Conservation (phyloP, 371 early-diverging fungal genomes). For the Fennellomyces sp. region DNA sequence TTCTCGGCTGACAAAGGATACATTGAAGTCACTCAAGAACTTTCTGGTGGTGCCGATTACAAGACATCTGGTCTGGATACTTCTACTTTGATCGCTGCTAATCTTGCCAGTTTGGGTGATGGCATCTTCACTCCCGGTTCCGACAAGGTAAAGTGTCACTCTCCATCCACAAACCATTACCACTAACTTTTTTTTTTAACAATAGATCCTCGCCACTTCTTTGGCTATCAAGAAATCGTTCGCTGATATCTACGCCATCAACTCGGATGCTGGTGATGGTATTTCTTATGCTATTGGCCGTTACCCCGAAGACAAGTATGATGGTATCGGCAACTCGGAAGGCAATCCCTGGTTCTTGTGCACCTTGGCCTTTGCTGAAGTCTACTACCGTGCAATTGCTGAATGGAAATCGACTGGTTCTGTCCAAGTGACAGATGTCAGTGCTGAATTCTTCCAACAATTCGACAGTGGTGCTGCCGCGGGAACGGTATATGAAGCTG, state of each 20-base stretch:
- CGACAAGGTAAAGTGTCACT: slow-evolving; percentile 23
- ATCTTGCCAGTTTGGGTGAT: slow-evolving; percentile 41
- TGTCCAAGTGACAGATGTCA: slow-evolving; percentile 44
- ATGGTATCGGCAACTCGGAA: slow-evolving; percentile 54
- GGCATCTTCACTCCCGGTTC: slow-evolving; percentile 49
- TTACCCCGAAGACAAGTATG: slow-evolving; percentile 76
- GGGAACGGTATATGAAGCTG: slow-evolving; percentile 29
- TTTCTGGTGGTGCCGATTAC: slow-evolving; percentile 30
- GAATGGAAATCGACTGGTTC: slow-evolving; percentile 31
- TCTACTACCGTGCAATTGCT: slow-evolving; percentile 57
- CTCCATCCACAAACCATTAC: neutral
- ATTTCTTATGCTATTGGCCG: slow-evolving; percentile 64
- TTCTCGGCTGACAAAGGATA: slow-evolving; percentile 40
- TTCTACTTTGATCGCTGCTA: slow-evolving; percentile 65
- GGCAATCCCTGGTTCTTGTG: slow-evolving; percentile 81
- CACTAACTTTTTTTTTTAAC: neutral
- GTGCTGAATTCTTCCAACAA: slow-evolving; percentile 38
- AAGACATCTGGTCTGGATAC: slow-evolving; percentile 58
- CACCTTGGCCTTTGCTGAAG: slow-evolving; percentile 67
- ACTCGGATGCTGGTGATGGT: slow-evolving; percentile 23
- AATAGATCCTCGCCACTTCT: slow-evolving; percentile 57
- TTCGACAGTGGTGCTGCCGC: slow-evolving; percentile 19
- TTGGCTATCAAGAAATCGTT: slow-evolving; percentile 45
- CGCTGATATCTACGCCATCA: slow-evolving; percentile 56
- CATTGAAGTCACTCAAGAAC: slow-evolving; percentile 42